Evolutionary conservation across 257 asterid species (phyloP).

Genomic region (Solanum pinnatisectum): DNA sequence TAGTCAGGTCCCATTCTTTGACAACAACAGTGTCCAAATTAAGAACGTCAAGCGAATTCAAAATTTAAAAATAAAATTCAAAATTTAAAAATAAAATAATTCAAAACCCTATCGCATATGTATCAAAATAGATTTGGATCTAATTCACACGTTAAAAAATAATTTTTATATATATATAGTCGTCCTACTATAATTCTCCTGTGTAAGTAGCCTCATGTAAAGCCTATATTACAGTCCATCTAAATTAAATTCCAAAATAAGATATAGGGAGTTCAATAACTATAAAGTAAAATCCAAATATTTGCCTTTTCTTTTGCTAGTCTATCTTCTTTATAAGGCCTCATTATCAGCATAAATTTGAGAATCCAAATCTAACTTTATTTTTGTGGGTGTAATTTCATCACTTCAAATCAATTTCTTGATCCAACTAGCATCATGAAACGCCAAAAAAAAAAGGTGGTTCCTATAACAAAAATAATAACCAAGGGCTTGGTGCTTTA

Average conservation of each 20-base stretch:
- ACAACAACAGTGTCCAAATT: not conserved
- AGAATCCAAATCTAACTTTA: conserved; percentile 1
- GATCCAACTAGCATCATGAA: not conserved
- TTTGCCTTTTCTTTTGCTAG: not conserved
- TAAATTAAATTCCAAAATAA: not conserved
- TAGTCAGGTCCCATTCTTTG: not conserved
- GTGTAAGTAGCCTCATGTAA: not conserved
- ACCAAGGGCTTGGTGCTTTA: not conserved
- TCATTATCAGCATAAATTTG: not conserved
- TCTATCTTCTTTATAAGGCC: not conserved
- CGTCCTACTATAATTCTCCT: not conserved
- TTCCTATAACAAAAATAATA: not conserved
- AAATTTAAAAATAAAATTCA: no score
- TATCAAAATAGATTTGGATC: no score
- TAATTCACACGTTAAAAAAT: no score
- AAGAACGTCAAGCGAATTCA: no score
- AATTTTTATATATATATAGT: no score
- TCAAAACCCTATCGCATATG: no score
- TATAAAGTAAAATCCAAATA: not conserved
- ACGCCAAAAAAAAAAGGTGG: not conserved
- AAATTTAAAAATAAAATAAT: no score
- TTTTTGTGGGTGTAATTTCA: not conserved
- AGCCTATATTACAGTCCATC: not conserved
- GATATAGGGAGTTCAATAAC: not conserved
- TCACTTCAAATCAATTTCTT: not conserved